Evolutionary conservation across 768 basidiomycete species (phyloP).

Genomic region (Serendipita sp.): DNA sequence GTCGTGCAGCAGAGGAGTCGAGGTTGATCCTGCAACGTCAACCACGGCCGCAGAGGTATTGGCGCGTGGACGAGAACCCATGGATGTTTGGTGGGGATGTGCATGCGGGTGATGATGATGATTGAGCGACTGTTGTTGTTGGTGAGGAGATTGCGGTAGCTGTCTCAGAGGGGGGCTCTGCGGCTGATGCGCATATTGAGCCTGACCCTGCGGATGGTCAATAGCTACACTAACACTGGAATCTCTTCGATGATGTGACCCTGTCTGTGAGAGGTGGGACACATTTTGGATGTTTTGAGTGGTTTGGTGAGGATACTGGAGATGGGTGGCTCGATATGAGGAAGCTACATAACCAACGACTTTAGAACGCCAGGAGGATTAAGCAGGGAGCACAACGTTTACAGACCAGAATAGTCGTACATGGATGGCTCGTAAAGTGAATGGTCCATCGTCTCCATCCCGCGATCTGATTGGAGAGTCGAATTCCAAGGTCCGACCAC

Average conservation of each 20-base stretch:
- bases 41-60: neutral
- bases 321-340: neutral
- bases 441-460: conserved; percentile 5
- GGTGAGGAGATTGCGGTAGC: neutral
- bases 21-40: neutral
- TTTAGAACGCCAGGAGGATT: neutral
- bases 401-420: conserved; percentile 4
- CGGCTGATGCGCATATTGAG: neutral
- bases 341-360: neutral
- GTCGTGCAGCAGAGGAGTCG: neutral
- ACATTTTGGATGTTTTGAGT: conserved; percentile 4
- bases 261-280: neutral
- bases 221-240: neutral
- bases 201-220: neutral
- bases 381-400: neutral
- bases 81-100: neutral
- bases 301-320: neutral
- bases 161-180: conserved; percentile 3
- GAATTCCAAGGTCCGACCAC: neutral
- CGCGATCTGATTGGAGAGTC: neutral
- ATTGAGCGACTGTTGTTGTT: neutral
- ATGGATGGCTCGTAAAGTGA: neutral
- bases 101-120: neutral
- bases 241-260: neutral
- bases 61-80: neutral